Base-by-base conservation (phyloP, 805 yeast genomes). In the Martiniozyma abietophila region DNA sequence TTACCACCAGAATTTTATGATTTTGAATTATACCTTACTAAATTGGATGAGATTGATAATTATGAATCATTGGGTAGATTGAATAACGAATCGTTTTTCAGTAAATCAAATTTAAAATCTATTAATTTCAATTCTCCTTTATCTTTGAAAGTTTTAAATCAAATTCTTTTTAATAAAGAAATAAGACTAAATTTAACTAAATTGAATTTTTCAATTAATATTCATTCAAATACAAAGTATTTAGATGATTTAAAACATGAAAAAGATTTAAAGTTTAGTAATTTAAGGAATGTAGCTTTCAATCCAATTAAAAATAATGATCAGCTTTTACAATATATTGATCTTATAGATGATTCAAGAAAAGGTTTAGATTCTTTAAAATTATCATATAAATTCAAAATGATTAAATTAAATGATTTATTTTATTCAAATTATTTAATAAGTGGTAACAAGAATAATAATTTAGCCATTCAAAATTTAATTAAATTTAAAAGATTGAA, bases 1-100 rank as follows among this genome's bases (percentile, higher is more conserved):
- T 29, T 49, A 10, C 56, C 56, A 11, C 36, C 38, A 12, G 58
- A 54, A 24, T 51, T 51, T 34, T 49, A 51, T 17, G 53, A 53
- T 20, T 47, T 54, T 26, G 54, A 53, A 26, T 26, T 29, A 6
- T 35, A 38, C 18, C 29, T 50, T 15, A 9, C 28, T 4, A 31
- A 31, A 20, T 18, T 3, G 14, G n/a, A 26, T 6, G 6, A 15
- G 8, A 6, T 16, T 26, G 8, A 5, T 8, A 14, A 25, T 10
- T 29, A 32, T 22, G 21, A n/a, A 6, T 5, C 19, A 22, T 17
- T 19, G 6, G 5, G 8, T 7, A 14, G 7, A 18, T 17, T 14
- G 17, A 25, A 14, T 8, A 14, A 25, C 8, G 22, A 25, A 6
- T 27, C 32, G 2, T 18, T 39, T 20, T 39, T 39, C 20, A 14